Conservation (phyloP, 2,329 filamentous ascomycete genomes). For the Beauveria asiatica region DNA sequence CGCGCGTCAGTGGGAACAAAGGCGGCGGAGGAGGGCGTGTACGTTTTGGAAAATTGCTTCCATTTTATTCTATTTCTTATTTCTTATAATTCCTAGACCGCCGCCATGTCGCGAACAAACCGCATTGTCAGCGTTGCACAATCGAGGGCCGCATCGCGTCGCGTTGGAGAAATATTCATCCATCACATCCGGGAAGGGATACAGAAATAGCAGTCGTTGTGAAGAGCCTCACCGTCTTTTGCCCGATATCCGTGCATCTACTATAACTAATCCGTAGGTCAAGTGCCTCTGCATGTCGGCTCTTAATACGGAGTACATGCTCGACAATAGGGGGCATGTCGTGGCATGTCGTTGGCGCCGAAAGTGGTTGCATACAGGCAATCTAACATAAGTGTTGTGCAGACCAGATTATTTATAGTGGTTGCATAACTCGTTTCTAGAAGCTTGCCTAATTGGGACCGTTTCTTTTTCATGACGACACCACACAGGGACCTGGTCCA, state of each 20-base stretch:
- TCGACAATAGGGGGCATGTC: background rate
- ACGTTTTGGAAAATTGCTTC: background rate
- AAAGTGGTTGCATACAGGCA: background rate
- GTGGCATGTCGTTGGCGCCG: background rate
- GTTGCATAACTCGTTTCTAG: constrained; percentile 10
- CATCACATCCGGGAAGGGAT: background rate
- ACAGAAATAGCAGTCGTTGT: background rate
- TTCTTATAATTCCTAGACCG: background rate
- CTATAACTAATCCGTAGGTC: too few relatives aligned
- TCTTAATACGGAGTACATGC: background rate
- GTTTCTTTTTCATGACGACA: background rate
- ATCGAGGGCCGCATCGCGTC: background rate
- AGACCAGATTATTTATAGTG: constrained; percentile 3
- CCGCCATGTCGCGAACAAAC: background rate
- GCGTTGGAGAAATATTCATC: background rate
- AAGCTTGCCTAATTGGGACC: constrained; percentile 1
- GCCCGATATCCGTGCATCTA: background rate
- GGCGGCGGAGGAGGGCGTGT: constrained; percentile 4
- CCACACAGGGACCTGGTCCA: background rate
- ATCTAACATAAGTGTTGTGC: background rate
- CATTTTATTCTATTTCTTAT: background rate
- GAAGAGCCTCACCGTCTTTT: background rate
- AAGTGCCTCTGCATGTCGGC: background rate
- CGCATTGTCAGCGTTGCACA: background rate
- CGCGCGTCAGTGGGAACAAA: background rate